Evolutionary conservation across 805 yeast genomes (phyloP).

Genomic region (Ogataea siamensis): DNA sequence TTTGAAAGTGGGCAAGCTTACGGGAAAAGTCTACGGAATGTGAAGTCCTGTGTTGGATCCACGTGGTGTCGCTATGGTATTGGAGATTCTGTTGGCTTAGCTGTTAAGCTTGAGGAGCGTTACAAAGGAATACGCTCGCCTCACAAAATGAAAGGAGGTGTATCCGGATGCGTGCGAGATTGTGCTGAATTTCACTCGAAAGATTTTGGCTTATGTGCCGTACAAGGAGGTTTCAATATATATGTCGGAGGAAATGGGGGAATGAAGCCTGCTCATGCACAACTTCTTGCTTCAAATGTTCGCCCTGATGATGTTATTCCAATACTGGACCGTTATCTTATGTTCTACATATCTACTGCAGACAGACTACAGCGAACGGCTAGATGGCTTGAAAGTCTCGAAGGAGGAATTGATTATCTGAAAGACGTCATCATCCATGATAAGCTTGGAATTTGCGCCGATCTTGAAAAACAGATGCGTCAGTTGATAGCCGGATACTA

Average conservation of each 20-base stretch:
- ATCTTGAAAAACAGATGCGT: conserved; percentile 36
- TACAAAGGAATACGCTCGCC: conserved; percentile 39
- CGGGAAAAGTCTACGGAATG: conserved; percentile 37
- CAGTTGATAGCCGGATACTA: conserved; percentile 34
- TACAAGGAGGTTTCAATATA: conserved; percentile 36
- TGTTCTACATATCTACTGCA: conserved; percentile 39
- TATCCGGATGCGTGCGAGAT: conserved; percentile 39
- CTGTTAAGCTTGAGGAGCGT: conserved; percentile 37
- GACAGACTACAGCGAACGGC: conserved; percentile 40
- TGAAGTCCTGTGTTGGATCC: conserved; percentile 39
- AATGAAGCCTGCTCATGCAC: conserved; percentile 41
- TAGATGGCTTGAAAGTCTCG: conserved; percentile 37
- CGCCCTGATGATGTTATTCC: conserved; percentile 38
- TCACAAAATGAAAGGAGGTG: conserved; percentile 40
- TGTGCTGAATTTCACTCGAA: conserved; percentile 40
- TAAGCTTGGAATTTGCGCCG: conserved; percentile 36
- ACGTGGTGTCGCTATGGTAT: conserved; percentile 41
- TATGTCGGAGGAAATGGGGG: conserved; percentile 41
- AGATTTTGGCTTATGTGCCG: conserved; percentile 39
- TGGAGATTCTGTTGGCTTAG: conserved; percentile 40
- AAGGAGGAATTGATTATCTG: conserved; percentile 38
- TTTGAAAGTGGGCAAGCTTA: conserved; percentile 40
- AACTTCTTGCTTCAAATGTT: conserved; percentile 33
- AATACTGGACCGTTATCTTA: conserved; percentile 36
- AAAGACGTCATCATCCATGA: conserved; percentile 35